Evolutionary conservation across 371 early-diverging fungal species (phyloP), one percentile per base, ranked within the genome.

Genomic region (Mortierella sp.): DNA sequence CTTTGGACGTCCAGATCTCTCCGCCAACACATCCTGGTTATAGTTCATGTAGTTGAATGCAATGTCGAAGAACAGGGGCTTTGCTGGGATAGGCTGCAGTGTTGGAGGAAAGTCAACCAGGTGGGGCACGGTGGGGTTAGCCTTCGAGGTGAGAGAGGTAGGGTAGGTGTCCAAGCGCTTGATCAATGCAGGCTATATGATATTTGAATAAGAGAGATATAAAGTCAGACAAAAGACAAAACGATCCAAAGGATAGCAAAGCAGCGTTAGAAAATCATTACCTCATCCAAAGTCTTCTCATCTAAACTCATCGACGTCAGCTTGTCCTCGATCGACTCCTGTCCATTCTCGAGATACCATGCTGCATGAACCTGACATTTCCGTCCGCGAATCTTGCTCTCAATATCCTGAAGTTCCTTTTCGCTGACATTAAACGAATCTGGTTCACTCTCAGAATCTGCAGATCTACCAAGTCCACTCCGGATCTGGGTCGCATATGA

Each of bases 31-130:
- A 52, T 68, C 64, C 8, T 68, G 61, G 41, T 72, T 51, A 19
- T 87, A 94, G 47, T 91, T 85, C 43, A 94, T 80, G 50, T 86
- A 81, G 65, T 89, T 90, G 62, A 85, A 90, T 4, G 93, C 93
- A 46, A 94, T 78, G 64, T 94, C 95, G 78, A 90, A 93, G 71
- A 92, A 92, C 50, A 94, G 73, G 0, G 95, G 95, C 60, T 94
- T 94, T 56, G 83, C 84, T 3, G 91, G 85, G 41, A 91, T 88
- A 12, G 93, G 87, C 57, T 86, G 79, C 55, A 93, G 82, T 39
- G 65, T 50, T 4, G 93, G 93, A 17, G 93, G 93, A 58, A 93
- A 87, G 27, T 85, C 84, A 19, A 91, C 82, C 39, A 93, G 66
- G 46, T 83, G 78, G 21, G 82, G 81, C 17, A 70, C 66, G 17